phyloP scores from a whole-genome alignment of 2,329 filamentous ascomycete species.

The Fusarium xylarioides region DNA sequence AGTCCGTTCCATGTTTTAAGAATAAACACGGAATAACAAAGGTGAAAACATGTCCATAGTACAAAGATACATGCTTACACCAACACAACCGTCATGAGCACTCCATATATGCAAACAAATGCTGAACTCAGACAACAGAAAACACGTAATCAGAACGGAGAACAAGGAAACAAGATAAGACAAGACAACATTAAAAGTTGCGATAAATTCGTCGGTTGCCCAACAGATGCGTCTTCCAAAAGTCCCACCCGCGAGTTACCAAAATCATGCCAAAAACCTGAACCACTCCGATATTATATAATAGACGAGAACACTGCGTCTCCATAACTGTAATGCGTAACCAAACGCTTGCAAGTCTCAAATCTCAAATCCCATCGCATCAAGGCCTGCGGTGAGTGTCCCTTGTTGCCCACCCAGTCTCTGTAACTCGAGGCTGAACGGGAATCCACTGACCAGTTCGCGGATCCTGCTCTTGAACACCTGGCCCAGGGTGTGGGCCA shows the following conservation, averaged over 20 bases:
- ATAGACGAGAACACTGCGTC: slow-evolving; percentile 23
- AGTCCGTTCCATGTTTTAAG: slow-evolving; percentile 10
- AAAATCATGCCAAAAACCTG: slow-evolving; percentile 29
- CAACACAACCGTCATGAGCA: slow-evolving; percentile 10
- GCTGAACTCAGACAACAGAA: slow-evolving; percentile 28
- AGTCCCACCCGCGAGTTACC: slow-evolving; percentile 35
- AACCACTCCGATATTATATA: slow-evolving; percentile 38
- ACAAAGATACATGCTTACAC: slow-evolving; percentile 31
- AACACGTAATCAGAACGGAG: slow-evolving; percentile 9
- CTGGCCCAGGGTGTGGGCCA: slow-evolving; percentile 38
- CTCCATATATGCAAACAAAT: slow-evolving; percentile 20
- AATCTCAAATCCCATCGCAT: slow-evolving; percentile 21
- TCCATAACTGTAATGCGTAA: background rate
- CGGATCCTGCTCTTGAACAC: slow-evolving; percentile 47
- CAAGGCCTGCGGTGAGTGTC: slow-evolving; percentile 38
- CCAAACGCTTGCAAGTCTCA: slow-evolving; percentile 1
- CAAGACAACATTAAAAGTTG: slow-evolving; percentile 18
- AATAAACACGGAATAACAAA: slow-evolving; percentile 4
- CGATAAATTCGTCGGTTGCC: slow-evolving; percentile 39
- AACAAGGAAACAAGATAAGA: slow-evolving; percentile 18
- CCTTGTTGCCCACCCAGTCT: slow-evolving; percentile 51
- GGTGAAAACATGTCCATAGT: slow-evolving; percentile 6
- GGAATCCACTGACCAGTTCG: slow-evolving; percentile 50
- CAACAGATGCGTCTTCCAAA: slow-evolving; percentile 43
- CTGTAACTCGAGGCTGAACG: slow-evolving; percentile 44